phyloP scores from a whole-genome alignment of 345 rosid species.

The Stellera chamaejasme region DNA sequence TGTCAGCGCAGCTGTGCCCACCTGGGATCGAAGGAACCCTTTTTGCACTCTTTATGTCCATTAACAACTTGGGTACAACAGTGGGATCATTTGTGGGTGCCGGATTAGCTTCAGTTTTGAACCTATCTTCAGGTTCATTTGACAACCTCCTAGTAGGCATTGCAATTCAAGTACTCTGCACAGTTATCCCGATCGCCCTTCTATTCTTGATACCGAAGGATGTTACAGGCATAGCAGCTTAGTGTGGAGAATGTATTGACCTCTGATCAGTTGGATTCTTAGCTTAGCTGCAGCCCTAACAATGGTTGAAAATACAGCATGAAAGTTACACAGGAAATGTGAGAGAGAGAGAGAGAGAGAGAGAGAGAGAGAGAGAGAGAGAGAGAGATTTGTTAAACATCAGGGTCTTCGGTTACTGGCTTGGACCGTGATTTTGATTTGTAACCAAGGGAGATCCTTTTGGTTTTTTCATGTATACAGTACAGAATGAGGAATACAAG shows the following conservation, averaged over 20 bases:
- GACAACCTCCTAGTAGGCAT: slow-evolving; percentile 71
- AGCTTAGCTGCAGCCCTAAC: too few species aligned
- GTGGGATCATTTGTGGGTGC: slow-evolving; percentile 85
- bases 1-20: slow-evolving; percentile 93
- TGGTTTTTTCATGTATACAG: too few species aligned
- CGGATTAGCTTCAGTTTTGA: slow-evolving; percentile 71
- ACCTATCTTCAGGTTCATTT: slow-evolving; percentile 79
- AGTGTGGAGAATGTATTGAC: too few species aligned
- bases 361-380: too few species aligned
- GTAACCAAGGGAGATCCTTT: too few species aligned
- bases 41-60: slow-evolving; percentile 95
- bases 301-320: too few species aligned
- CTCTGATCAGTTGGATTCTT: too few species aligned
- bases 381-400: not conserved
- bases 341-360: too few species aligned
- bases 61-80: slow-evolving; percentile 82
- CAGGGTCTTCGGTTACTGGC: too few species aligned
- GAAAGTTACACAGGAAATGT: too few species aligned
- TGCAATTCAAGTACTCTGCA: slow-evolving; percentile 67
- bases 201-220: slow-evolving; percentile 83
- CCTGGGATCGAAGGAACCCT: slow-evolving; percentile 97
- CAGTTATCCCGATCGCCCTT: slow-evolving; percentile 56
- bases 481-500: too few species aligned
- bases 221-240: slow-evolving; percentile 66
- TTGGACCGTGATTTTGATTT: too few species aligned